Conservation (phyloP, 768 basidiomycete genomes). For the Filobasidium floriforme region DNA sequence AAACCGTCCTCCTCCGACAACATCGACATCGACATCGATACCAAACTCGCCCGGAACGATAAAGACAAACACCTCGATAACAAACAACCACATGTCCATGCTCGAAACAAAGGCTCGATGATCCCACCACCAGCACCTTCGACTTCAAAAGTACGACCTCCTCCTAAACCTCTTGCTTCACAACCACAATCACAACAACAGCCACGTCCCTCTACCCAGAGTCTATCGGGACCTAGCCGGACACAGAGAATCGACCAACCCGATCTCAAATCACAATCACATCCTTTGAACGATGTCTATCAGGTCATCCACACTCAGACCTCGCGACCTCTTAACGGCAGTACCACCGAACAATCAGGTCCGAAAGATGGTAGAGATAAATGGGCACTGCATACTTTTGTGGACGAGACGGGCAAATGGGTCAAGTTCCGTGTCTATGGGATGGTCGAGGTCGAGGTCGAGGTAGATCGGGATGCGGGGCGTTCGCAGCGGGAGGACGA, state of each 20-base stretch:
- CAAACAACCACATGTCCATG: too few species aligned
- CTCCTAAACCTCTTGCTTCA: too few species aligned
- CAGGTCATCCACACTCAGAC: constrained; percentile 12
- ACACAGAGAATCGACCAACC: background rate
- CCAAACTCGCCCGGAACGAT: background rate
- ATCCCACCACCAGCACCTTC: background rate
- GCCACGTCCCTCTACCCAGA: too few species aligned
- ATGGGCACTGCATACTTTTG: constrained; percentile 9
- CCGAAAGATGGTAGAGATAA: too few species aligned
- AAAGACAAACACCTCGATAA: background rate
- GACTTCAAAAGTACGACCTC: background rate
- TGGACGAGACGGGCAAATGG: constrained; percentile 13
- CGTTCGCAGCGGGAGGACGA: background rate
- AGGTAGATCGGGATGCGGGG: too few species aligned
- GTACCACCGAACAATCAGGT: background rate
- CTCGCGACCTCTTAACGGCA: background rate
- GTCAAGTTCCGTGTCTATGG: constrained; percentile 16
- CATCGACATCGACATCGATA: background rate
- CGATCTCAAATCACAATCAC: background rate
- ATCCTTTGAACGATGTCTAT: constrained; percentile 12
- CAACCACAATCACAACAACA: too few species aligned
- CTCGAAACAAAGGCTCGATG: background rate
- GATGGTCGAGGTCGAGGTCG: constrained; percentile 2
- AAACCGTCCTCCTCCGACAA: background rate
- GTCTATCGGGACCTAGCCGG: too few species aligned